A percentile compares a stretch with the other conserved stretches of the same genome.
phyloP scores from a whole-genome alignment of 1,139 yeast species.

The Magnusiomyces magnusii region DNA sequence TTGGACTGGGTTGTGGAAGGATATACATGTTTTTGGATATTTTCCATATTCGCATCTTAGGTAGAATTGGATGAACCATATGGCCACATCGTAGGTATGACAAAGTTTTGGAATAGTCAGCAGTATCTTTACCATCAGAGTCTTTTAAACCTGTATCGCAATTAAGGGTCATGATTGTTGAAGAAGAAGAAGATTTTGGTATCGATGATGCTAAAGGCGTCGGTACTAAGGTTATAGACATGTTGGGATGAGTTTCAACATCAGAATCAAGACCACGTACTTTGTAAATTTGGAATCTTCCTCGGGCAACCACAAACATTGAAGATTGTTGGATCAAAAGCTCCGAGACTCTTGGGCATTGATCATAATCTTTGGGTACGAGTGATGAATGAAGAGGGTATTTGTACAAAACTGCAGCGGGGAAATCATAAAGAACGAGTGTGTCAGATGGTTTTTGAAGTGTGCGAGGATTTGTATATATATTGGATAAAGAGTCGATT shows the following conservation, averaged over 20 bases:
- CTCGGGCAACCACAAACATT: conserved; percentile 31
- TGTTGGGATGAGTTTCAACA: background rate
- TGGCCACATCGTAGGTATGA: conserved; percentile 55
- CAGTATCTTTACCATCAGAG: background rate
- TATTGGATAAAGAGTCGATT: background rate
- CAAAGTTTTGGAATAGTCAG: conserved; percentile 36
- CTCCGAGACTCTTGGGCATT: conserved; percentile 9
- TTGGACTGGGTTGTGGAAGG: conserved; percentile 61
- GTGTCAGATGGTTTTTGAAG: background rate
- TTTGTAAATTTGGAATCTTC: conserved; percentile 57
- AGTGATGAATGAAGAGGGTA: conserved; percentile 5
- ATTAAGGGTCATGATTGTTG: background rate
- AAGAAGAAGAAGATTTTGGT: background rate
- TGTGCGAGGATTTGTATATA: background rate
- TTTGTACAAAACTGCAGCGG: conserved; percentile 8
- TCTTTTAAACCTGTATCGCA: background rate
- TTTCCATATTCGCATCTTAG: conserved; percentile 50
- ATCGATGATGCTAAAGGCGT: too few relatives aligned
- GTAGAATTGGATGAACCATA: conserved; percentile 58
- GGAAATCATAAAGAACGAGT: conserved; percentile 17
- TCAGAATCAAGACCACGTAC: conserved; percentile 40
- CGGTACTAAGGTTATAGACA: background rate
- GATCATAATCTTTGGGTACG: conserved; percentile 8
- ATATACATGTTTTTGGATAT: conserved; percentile 48
- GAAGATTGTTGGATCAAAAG: conserved; percentile 4